Percentiles rank a stretch among this genome's conserved stretches.
phyloP scores from a whole-genome alignment of 257 asterid genomes.

The Leonotis leonurus region DNA sequence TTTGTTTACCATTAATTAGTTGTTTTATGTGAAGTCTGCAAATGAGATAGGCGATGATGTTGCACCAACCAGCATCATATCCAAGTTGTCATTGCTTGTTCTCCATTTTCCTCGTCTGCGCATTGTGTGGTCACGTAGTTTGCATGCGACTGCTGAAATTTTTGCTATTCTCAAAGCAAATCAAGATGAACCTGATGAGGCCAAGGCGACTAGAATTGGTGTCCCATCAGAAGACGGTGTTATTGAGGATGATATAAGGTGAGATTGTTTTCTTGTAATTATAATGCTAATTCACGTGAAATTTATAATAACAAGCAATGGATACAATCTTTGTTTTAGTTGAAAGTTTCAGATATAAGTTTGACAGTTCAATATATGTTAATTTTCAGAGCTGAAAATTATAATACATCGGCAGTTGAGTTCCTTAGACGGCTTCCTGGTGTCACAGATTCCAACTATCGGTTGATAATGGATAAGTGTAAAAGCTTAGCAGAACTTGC shows the following conservation, averaged over 20 bases:
- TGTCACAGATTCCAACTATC: slow-evolving; percentile 84
- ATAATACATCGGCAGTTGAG: slow-evolving; percentile 87
- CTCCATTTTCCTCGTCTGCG: slow-evolving; percentile 98
- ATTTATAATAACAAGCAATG: neutral
- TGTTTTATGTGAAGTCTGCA: slow-evolving; percentile 58
- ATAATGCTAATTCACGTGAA: neutral
- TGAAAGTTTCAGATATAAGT: neutral
- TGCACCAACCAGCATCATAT: slow-evolving; percentile 79
- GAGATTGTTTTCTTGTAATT: slow-evolving; percentile 1
- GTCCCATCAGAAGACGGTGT: slow-evolving; percentile 97
- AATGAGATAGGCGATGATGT: slow-evolving; percentile 90
- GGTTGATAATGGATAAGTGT: slow-evolving; percentile 80
- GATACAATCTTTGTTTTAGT: neutral
- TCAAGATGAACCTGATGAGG: slow-evolving; percentile 98
- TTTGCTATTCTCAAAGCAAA: slow-evolving; percentile 75
- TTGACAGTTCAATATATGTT: slow-evolving; percentile 2
- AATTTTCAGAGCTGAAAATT: slow-evolving; percentile 78
- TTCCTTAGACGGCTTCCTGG: slow-evolving; percentile 90
- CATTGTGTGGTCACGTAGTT: slow-evolving; percentile 91
- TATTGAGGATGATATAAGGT: slow-evolving; percentile 83
- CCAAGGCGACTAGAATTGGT: slow-evolving; percentile 88
- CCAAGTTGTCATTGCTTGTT: slow-evolving; percentile 82
- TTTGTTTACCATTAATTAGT: slow-evolving; percentile 6
- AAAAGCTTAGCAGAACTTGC: slow-evolving; percentile 77
- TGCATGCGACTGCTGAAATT: slow-evolving; percentile 93